Conservation (phyloP, 345 rosid genomes). For the Punica granatum region DNA sequence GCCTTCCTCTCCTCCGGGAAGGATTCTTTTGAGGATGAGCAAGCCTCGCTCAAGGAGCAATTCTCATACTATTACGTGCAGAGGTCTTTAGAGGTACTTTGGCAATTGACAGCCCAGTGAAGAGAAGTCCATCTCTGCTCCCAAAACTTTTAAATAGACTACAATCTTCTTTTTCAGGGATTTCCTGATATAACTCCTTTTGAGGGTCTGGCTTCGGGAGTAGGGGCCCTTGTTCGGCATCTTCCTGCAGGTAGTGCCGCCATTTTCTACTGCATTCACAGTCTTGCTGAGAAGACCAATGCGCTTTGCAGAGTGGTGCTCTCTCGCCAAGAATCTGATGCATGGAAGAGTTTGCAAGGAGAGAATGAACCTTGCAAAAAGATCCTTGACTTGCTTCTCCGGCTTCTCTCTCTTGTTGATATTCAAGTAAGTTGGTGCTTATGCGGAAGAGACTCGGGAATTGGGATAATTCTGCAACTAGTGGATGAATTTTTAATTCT, state of each 20-base stretch:
- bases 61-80: conserved; percentile 76
- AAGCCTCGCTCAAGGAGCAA: conserved; percentile 57
- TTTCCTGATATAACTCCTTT: conserved; percentile 82
- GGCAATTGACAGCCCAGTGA: not conserved
- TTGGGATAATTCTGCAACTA: not conserved
- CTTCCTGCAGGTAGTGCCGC: conserved; percentile 97
- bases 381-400: conserved; percentile 62
- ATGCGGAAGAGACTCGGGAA: not conserved
- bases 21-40: conserved; percentile 48
- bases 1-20: conserved; percentile 67
- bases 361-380: conserved; percentile 52
- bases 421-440: conserved; percentile 50
- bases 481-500: not conserved
- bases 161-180: conserved; percentile 28
- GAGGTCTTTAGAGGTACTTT: conserved; percentile 72
- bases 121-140: not conserved
- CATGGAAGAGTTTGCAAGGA: conserved; percentile 55
- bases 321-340: conserved; percentile 22
- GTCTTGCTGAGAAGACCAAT: conserved; percentile 63
- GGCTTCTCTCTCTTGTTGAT: conserved; percentile 74
- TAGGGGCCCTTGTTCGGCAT: conserved; percentile 69
- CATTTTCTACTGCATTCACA: conserved; percentile 60
- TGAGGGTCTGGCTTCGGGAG: conserved; percentile 95
- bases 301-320: conserved; percentile 27
- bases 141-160: not conserved